phyloP scores from a whole-genome alignment of 163 green algal genomes.

The Coccomyxa subellipsoidea region DNA sequence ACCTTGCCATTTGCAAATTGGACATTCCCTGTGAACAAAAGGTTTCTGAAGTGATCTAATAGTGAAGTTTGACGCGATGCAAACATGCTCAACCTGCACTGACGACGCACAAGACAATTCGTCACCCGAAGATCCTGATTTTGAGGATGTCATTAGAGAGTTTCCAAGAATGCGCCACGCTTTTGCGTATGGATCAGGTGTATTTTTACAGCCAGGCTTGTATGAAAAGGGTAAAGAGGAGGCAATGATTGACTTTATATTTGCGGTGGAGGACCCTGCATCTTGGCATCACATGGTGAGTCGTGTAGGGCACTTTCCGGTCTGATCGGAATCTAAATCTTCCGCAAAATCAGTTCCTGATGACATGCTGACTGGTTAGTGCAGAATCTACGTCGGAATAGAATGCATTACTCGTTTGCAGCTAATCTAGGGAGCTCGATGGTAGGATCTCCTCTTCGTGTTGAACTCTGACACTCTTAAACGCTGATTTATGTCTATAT shows the following conservation, averaged over 20 bases:
- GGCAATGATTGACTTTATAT: slow-evolving; percentile 85
- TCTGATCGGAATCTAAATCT: background rate
- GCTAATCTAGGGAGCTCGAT: background rate
- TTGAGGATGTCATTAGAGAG: background rate
- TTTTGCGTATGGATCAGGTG: slow-evolving; percentile 86
- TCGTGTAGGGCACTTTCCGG: too few relatives aligned
- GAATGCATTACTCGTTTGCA: background rate
- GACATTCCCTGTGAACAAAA: too few relatives aligned
- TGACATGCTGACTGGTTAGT: background rate
- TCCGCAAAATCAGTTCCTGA: background rate
- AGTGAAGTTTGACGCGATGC: too few relatives aligned
- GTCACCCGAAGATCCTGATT: background rate
- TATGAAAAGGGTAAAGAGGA: slow-evolving; percentile 33
- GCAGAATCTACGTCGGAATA: background rate
- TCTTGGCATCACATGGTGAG: slow-evolving; percentile 71
- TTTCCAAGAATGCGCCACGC: slow-evolving; percentile 70
- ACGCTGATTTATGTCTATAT: background rate
- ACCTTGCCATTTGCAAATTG: too few relatives aligned
- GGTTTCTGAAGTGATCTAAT: too few relatives aligned
- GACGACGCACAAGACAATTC: background rate
- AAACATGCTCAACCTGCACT: background rate
- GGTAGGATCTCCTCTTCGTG: background rate
- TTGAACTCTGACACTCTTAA: background rate
- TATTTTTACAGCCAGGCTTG: slow-evolving; percentile 74
- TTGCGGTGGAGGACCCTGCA: slow-evolving; percentile 67